Evolutionary conservation across 257 asterid species (phyloP).

Genomic region (Ophiorrhiza pumila): DNA sequence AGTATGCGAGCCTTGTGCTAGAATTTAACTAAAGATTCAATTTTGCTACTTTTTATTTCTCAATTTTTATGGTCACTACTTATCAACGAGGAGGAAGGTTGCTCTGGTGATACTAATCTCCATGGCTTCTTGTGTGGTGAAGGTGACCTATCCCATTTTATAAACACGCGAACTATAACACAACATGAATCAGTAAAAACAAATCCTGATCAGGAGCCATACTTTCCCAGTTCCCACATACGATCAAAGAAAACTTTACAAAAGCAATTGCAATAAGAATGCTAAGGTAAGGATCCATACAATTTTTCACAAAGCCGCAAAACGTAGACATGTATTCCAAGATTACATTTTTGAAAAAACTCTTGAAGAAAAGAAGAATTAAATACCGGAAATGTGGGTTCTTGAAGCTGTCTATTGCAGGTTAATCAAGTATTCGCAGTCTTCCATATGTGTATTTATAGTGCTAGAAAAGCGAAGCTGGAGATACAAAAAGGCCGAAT

Average conservation of each 20-base stretch:
- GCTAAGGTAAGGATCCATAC: background rate
- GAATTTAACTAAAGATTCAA: background rate
- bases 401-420: constrained; percentile 12
- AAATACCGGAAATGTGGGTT: constrained; percentile 5
- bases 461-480: background rate
- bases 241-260: background rate
- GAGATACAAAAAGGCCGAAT: background rate
- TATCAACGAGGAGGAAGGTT: background rate
- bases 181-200: background rate
- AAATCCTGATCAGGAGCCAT: background rate
- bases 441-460: constrained; percentile 10
- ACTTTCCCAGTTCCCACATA: background rate
- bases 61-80: background rate
- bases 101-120: background rate
- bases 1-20: background rate
- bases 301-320: too few species aligned
- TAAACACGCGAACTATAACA: background rate
- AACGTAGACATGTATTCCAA: too few species aligned
- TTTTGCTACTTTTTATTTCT: background rate
- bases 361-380: background rate
- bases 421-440: background rate
- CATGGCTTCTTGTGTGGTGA: background rate
- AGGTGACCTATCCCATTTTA: background rate
- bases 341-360: background rate
- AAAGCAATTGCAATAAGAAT: background rate